Percentiles rank a stretch among this genome's conserved stretches.
Conservation (phyloP, 805 yeast genomes). For the Myxozyma monticola region DNA sequence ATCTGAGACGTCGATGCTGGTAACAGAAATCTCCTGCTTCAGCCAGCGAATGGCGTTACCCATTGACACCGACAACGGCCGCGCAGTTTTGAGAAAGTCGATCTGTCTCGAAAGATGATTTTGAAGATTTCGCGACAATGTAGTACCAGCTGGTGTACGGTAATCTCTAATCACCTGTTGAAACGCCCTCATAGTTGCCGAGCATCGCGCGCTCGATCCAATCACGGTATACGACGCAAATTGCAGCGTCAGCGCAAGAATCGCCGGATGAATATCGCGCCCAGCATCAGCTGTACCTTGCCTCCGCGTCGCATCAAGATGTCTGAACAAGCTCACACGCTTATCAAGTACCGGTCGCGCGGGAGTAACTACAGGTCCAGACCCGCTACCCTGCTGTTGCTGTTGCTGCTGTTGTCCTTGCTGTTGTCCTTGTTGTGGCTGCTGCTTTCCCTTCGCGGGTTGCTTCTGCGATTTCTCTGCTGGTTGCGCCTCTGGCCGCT, state of each 20-base stretch:
- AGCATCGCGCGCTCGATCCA: slow-evolving; percentile 85
- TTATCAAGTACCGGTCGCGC: slow-evolving; percentile 38
- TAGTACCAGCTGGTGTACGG: slow-evolving; percentile 78
- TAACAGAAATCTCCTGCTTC: slow-evolving; percentile 84
- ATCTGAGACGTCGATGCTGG: slow-evolving; percentile 72
- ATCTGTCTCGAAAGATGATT: slow-evolving; percentile 88
- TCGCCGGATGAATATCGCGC: slow-evolving; percentile 83
- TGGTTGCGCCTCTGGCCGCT: slow-evolving; percentile 2
- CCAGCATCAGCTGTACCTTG: slow-evolving; percentile 53
- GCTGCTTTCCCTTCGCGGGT: neutral
- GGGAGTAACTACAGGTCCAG: slow-evolving; percentile 6
- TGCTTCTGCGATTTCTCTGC: slow-evolving; percentile 2
- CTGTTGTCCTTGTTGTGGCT: slow-evolving; percentile 10
- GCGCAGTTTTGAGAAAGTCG: slow-evolving; percentile 83
- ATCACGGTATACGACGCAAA: slow-evolving; percentile 81
- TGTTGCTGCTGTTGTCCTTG: neutral
- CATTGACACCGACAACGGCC: slow-evolving; percentile 92
- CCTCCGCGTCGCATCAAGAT: slow-evolving; percentile 39
- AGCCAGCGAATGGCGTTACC: slow-evolving; percentile 98
- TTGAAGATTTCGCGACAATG: slow-evolving; percentile 84
- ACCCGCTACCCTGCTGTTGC: slow-evolving; percentile 43
- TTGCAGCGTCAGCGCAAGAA: slow-evolving; percentile 73
- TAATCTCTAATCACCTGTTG: slow-evolving; percentile 77
- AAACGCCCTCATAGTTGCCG: slow-evolving; percentile 81
- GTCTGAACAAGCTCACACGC: slow-evolving; percentile 41